Evolutionary conservation across 164 flowering plant species (phyloP).

Genomic region (Berberis vulgaris): DNA sequence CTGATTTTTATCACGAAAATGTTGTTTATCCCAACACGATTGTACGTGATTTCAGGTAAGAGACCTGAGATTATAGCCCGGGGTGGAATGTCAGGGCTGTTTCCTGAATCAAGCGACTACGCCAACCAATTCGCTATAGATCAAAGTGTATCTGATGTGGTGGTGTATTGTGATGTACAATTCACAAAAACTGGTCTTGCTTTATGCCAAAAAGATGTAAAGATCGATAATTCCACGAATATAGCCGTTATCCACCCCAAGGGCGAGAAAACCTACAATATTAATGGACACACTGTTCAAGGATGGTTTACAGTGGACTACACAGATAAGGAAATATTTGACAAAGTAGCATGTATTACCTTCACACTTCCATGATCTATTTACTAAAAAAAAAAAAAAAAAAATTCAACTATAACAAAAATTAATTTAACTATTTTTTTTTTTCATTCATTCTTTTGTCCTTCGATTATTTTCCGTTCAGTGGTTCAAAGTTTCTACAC

Average conservation of each 20-base stretch:
- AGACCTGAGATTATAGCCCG: constrained; percentile 57
- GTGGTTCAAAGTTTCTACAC: constrained; percentile 48
- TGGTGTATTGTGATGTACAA: constrained; percentile 63
- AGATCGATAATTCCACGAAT: constrained; percentile 58
- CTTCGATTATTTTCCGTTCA: constrained; percentile 9
- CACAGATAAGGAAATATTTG: constrained; percentile 23
- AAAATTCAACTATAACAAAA: no score
- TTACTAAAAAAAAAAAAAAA: no score
- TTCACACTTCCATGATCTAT: neutral
- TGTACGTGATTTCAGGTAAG: constrained; percentile 30
- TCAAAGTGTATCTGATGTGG: constrained; percentile 21
- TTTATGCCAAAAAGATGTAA: constrained; percentile 44
- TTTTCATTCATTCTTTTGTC: neutral
- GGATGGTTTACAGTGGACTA: constrained; percentile 80
- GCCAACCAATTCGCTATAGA: constrained; percentile 36
- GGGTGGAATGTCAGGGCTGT: constrained; percentile 79
- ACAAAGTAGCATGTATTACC: constrained; percentile 47
- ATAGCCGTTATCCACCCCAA: constrained; percentile 34
- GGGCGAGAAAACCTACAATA: constrained; percentile 37
- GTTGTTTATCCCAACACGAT: neutral
- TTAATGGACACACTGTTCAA: constrained; percentile 37
- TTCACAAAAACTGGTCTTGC: constrained; percentile 61
- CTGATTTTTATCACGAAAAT: neutral
- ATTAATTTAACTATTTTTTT: neutral
- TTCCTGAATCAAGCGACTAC: constrained; percentile 52